A percentile compares a stretch with the other conserved stretches of the same genome.
phyloP scores from a whole-genome alignment of 2,329 filamentous ascomycete genomes.

The Colletotrichum ledebouriae region DNA sequence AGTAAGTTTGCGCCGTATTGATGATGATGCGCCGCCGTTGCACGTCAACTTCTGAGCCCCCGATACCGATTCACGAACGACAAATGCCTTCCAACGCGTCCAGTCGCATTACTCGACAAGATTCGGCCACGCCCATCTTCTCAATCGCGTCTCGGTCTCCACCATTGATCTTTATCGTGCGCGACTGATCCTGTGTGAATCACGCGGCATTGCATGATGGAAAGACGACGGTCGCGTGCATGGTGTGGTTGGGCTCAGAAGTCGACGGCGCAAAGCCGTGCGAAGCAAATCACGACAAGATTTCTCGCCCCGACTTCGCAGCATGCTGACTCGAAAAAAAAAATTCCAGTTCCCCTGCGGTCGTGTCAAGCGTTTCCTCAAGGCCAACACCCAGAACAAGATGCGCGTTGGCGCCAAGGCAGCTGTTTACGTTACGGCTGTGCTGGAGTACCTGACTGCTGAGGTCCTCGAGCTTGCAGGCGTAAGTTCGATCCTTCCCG shows the following conservation, averaged over 20 bases:
- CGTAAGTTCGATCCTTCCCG: constrained; percentile 62
- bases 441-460: constrained; percentile 97
- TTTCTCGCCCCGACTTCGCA: constrained; percentile 1
- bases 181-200: constrained; percentile 10
- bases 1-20: constrained; percentile 70
- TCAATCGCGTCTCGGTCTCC: background rate
- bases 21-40: constrained; percentile 42
- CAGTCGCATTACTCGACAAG: background rate
- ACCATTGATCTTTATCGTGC: background rate
- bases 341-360: constrained; percentile 89
- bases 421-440: constrained; percentile 96
- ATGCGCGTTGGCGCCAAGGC: constrained; percentile 99
- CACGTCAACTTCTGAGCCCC: constrained; percentile 34
- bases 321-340: constrained; percentile 17
- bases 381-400: constrained; percentile 99
- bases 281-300: constrained; percentile 30
- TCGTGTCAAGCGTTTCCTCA: constrained; percentile 99
- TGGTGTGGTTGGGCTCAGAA: constrained; percentile 19
- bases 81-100: constrained; percentile 42
- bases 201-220: constrained; percentile 3
- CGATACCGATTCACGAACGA: constrained; percentile 40
- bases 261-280: constrained; percentile 27
- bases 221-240: constrained; percentile 32
- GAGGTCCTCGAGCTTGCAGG: constrained; percentile 98
- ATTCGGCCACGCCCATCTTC: background rate